Evolutionary conservation across 2,329 filamentous ascomycete genomes (phyloP).

Genomic region (Neoascochyta sp.): DNA sequence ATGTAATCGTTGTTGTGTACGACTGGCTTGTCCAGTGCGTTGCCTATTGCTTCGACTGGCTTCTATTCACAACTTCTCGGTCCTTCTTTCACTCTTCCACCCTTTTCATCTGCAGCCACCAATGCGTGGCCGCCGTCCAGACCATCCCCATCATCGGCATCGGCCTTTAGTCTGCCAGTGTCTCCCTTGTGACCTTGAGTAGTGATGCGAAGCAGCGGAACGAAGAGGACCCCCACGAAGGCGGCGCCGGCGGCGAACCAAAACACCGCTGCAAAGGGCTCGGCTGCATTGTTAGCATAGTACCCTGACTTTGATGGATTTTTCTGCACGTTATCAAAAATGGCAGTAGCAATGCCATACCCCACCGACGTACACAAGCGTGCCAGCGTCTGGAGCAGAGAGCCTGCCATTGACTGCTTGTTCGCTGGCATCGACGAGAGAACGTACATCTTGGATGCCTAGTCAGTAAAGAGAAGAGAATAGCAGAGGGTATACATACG

Average conservation of each 20-base stretch:
- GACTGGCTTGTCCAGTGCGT: too few species aligned
- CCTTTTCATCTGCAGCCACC: slow-evolving; percentile 1
- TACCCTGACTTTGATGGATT: slow-evolving; percentile 36
- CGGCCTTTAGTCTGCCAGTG: slow-evolving; percentile 14
- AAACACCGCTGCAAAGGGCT: slow-evolving; percentile 52
- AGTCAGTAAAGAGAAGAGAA: too few species aligned
- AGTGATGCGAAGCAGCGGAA: slow-evolving; percentile 52
- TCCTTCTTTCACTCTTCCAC: background rate
- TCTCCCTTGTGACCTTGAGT: slow-evolving; percentile 50
- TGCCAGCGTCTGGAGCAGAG: slow-evolving; percentile 65
- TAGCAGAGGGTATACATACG: slow-evolving; percentile 39
- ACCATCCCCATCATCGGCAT: slow-evolving; percentile 1
- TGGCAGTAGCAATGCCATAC: slow-evolving; percentile 60
- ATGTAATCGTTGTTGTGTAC: too few species aligned
- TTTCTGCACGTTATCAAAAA: slow-evolving; percentile 49
- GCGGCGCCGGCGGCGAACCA: slow-evolving; percentile 49
- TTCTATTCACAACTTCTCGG: too few species aligned
- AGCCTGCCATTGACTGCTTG: slow-evolving; percentile 64
- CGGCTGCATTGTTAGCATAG: slow-evolving; percentile 43
- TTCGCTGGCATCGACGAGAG: slow-evolving; percentile 60
- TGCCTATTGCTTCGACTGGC: too few species aligned
- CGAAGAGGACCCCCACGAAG: slow-evolving; percentile 44
- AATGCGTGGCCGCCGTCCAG: slow-evolving; percentile 6
- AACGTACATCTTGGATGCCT: slow-evolving; percentile 72
- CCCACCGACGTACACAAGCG: slow-evolving; percentile 58